Evolutionary conservation across 345 rosid genomes (phyloP).

Genomic region (Moricandia moricandioides): DNA sequence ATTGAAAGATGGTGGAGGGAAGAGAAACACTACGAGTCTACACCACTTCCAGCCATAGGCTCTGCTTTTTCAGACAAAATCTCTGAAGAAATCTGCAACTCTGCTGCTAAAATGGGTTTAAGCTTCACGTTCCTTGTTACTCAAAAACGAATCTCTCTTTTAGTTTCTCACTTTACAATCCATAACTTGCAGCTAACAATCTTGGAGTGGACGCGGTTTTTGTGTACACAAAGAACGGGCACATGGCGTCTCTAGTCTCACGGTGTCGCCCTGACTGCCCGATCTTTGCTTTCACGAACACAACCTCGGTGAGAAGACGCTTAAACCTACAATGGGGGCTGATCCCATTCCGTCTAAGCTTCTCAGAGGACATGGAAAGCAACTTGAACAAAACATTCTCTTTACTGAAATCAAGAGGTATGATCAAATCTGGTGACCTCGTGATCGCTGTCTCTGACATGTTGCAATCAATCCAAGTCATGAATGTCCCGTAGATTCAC

Average conservation of each 20-base stretch:
- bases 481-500: conserved; percentile 67
- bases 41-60: conserved; percentile 69
- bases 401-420: conserved; percentile 90
- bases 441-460: conserved; percentile 94
- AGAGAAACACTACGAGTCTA: conserved; percentile 77
- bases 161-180: background rate
- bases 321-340: conserved; percentile 97
- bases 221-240: conserved; percentile 87
- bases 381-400: conserved; percentile 89
- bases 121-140: background rate
- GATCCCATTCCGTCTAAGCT: conserved; percentile 92
- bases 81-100: conserved; percentile 93
- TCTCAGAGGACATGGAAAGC: conserved; percentile 92
- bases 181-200: conserved; percentile 72
- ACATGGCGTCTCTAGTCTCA: conserved; percentile 92
- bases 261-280: conserved; percentile 99
- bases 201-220: conserved; percentile 88
- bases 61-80: conserved; percentile 68
- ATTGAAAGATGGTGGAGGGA: conserved; percentile 99
- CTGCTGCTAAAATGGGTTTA: conserved; percentile 99
- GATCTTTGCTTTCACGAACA: conserved; percentile 84
- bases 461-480: conserved; percentile 94
- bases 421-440: conserved; percentile 96
- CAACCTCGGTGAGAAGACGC: conserved; percentile 77
- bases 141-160: background rate